These are phyloP conservation scores for Fusarium globosum DNA, from an alignment of 2,329 filamentous ascomycete species.

Conservation along the genomic window DNA sequence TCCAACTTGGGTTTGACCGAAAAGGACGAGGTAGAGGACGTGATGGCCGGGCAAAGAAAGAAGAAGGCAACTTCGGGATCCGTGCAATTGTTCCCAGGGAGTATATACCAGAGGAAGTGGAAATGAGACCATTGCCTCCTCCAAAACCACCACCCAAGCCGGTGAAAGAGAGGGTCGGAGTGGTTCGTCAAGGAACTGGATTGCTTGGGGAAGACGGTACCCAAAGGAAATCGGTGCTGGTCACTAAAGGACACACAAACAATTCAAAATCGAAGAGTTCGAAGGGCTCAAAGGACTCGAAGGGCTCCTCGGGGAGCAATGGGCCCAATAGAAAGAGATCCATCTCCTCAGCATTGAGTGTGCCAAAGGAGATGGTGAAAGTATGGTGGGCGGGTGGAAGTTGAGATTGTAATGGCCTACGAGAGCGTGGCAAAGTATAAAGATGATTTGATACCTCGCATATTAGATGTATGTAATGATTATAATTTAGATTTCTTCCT, in stretches of 20 bases:
- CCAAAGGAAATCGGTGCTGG: conserved; percentile 36
- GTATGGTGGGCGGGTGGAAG: conserved; percentile 41
- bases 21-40: conserved; percentile 15
- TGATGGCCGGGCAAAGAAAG: conserved; percentile 29
- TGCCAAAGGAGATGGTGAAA: conserved; percentile 41
- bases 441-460: conserved; percentile 11
- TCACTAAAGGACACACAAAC: conserved; percentile 23
- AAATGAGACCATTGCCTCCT: conserved; percentile 39
- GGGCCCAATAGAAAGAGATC: conserved; percentile 33
- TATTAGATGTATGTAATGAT: conserved; percentile 27
- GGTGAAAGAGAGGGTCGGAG: conserved; percentile 28
- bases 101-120: conserved; percentile 35
- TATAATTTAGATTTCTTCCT: conserved; percentile 13
- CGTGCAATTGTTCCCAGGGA: conserved; percentile 28
- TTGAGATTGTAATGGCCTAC: conserved; percentile 1
- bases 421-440: conserved; percentile 28
- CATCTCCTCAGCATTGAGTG: conserved; percentile 30
- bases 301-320: conserved; percentile 4
- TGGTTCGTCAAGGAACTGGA: conserved; percentile 36
- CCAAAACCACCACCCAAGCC: conserved; percentile 26
- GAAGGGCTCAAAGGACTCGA: not conserved
- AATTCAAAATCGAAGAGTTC: conserved; percentile 21
- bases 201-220: conserved; percentile 26
- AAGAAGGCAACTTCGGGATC: conserved; percentile 38
- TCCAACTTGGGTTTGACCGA: conserved; percentile 38